Evolutionary conservation across 257 asterid species (phyloP).

Genomic region (Solanum pimpinellifolium): DNA sequence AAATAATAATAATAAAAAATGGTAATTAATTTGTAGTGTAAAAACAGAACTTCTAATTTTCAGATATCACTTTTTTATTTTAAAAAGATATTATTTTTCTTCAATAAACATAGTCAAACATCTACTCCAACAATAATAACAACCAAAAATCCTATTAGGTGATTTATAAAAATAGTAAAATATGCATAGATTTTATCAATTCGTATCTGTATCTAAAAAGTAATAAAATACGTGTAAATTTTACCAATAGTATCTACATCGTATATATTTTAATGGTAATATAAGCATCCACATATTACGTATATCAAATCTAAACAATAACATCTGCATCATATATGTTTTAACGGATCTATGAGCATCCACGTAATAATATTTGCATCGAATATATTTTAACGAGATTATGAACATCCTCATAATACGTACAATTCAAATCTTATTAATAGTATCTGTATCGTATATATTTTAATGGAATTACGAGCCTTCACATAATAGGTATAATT

Average conservation of each 20-base stretch:
- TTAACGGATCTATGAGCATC: background rate
- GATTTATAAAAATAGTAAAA: no score
- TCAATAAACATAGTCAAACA: background rate
- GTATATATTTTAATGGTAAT: background rate
- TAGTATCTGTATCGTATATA: background rate
- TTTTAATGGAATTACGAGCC: background rate
- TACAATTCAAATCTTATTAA: no score
- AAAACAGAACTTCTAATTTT: no score
- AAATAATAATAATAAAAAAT: background rate
- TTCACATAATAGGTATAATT: background rate
- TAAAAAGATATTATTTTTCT: no score
- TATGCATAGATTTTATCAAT: no score
- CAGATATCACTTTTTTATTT: no score
- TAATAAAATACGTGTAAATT: rapidly evolving
- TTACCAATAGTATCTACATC: background rate
- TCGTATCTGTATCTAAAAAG: no score
- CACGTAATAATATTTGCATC: no score
- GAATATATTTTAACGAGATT: no score
- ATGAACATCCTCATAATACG: no score
- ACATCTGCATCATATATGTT: background rate
- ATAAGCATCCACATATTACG: background rate
- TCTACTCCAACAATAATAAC: background rate
- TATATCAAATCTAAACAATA: no score
- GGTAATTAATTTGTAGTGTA: no score
- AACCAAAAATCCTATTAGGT: background rate